Evolutionary conservation across 2,329 filamentous ascomycete genomes (phyloP), one percentile per base, ranked within the genome.

Genomic region (Curvularia sp.): DNA sequence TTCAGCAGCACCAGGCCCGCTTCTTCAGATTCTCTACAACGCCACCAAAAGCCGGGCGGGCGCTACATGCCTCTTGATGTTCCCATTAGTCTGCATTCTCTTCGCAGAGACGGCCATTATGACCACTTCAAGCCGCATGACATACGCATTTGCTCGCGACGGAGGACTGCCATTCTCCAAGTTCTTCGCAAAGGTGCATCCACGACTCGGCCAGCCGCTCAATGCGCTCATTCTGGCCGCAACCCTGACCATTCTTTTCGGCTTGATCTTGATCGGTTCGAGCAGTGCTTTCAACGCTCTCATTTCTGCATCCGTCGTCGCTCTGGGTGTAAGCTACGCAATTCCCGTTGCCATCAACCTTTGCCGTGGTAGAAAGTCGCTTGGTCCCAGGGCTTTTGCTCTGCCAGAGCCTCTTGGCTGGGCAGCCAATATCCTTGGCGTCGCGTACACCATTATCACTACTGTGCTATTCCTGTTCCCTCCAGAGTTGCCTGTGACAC

Each of bases 391-490:
- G 41, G 70, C 83, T 0, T 90, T 90, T 70, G 80, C 81, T 24
- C 77, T 90, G 3, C 81, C 85, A 0, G 79, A 75, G 24, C 71
- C 75, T 30, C 56, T 88, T 33, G 88, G 83, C 20, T 90, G 87
- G 88, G 75, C 82, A 24, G 80, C 84, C 24, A 90, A 90, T 60
- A 24, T 78, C 8, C 58, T 85, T 28, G 88, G 89, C 5, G 81
- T 93, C 47, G 79, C 79, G 0, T 93, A 89, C 76, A 85, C 88
- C 1, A 77, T 86, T 12, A 73, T 92, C n/a, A 92, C 89, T 0
- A 92, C 89, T 0, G 86, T 92, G 0, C 81, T 93, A 0, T 92
- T 92, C 76, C 82, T 92, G 20, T 91, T 92, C 76, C 90, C 90
- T 3, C 89, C 90, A 0, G 83, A 82, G 7, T 70, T 88, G 4